These are phyloP conservation scores for Cryphonectria parasitica DNA, from an alignment of 2,329 filamentous ascomycete species.

Conservation along the genomic window DNA sequence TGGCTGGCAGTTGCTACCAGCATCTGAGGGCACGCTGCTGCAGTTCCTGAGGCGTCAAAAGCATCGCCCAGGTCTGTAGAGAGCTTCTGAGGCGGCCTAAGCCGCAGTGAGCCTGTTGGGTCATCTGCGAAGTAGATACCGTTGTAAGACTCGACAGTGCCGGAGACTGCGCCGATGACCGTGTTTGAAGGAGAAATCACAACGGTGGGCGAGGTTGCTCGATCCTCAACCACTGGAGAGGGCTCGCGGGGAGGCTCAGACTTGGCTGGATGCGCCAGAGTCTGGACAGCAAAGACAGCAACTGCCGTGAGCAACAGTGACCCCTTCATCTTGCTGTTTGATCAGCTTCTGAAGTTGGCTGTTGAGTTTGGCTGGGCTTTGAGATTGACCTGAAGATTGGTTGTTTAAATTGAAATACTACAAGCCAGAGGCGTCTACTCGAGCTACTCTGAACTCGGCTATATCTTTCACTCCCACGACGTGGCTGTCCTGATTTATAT, in stretches of 20 bases:
- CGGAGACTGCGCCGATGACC: constrained; percentile 51
- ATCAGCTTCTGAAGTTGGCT: background rate
- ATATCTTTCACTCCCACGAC: background rate
- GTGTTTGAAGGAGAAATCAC: constrained; percentile 57
- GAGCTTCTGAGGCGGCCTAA: constrained; percentile 69
- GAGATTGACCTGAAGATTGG: background rate
- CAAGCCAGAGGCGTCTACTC: background rate
- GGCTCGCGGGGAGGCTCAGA: constrained; percentile 1
- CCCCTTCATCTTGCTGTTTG: constrained; percentile 15
- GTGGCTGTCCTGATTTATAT: background rate
- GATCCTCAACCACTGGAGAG: constrained; percentile 13
- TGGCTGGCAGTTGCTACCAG: constrained; percentile 56
- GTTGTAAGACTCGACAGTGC: constrained; percentile 67
- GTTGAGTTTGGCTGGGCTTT: background rate
- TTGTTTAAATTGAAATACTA: background rate
- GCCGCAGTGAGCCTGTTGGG: constrained; percentile 66
- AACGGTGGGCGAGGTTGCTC: constrained; percentile 49
- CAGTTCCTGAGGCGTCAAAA: constrained; percentile 60
- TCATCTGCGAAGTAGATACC: constrained; percentile 77
- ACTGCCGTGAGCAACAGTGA: background rate
- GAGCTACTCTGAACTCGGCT: background rate
- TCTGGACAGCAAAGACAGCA: constrained; percentile 7
- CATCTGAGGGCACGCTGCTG: constrained; percentile 74
- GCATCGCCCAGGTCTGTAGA: constrained; percentile 58
- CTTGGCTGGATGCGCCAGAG: constrained; percentile 19